Base-by-base conservation (phyloP, 2,329 filamentous ascomycete genomes). In the Diaporthe citriasiana region DNA sequence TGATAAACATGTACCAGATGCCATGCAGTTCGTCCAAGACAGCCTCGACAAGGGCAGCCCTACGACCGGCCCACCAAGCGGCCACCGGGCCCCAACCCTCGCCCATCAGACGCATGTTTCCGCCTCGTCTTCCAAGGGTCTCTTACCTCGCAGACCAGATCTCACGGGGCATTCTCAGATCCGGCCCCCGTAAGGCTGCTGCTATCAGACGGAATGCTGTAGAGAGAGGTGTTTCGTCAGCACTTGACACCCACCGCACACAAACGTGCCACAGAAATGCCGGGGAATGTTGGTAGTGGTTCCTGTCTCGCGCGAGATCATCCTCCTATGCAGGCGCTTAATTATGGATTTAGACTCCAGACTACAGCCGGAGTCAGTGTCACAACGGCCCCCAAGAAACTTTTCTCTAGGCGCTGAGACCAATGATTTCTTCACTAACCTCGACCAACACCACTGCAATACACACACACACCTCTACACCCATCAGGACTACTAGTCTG, bases 21-120 rank as follows among this genome's bases (percentile, higher is more conserved):
- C 56, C 30, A 47, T 45, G 70, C 69, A 71, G 22, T 30, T 59
- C 45, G 15, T 35, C 55, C 30, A 33, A 22, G 40, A 50, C 42
- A 47, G 19, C 42, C 45, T 63, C 33, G 40, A 53, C 56, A 53
- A 71, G 45, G 56, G 45, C 25, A 51, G 55, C 69, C 69, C 69
- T 71, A 63, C 56, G 27, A 51, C 51, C 50, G 69, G 33, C 69
- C 57, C 55, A n/a, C 63, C 33, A 63, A 17, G 45, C 69, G 69
- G 69, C 69, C 69, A 71, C 30, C 30, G 15, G 45, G 30, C 63
- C 63, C 45, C 30, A n/a, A 5, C 42, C 40, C 60, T n/a, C 12
- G 22, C 30, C 60, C 45, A 60, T 71, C 17, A 63, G 55, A 71
- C 56, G 69, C 56, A 71, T 71, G 56, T 71, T 71, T 70, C 69